A percentile compares a stretch with the other conserved stretches of the same genome.
phyloP scores from a whole-genome alignment of 371 early-diverging fungal genomes.

The Batkoa obscura region DNA sequence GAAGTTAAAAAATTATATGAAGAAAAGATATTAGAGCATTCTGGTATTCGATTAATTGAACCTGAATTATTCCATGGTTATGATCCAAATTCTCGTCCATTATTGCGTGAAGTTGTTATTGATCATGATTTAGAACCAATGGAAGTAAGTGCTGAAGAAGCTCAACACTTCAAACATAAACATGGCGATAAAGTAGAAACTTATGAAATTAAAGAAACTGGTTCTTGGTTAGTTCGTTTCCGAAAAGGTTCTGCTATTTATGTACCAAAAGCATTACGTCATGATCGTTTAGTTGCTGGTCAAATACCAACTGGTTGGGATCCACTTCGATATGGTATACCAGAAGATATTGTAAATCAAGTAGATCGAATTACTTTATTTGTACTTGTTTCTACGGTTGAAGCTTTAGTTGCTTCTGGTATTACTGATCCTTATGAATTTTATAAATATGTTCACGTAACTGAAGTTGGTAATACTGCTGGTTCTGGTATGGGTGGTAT shows the following conservation, averaged over 20 bases:
- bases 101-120: slow-evolving; percentile 82
- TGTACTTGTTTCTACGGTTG: slow-evolving; percentile 78
- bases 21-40: slow-evolving; percentile 74
- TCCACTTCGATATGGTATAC: slow-evolving; percentile 84
- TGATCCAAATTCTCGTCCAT: slow-evolving; percentile 71
- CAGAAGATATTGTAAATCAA: slow-evolving; percentile 76
- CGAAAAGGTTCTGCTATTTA: slow-evolving; percentile 74
- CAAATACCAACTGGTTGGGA: slow-evolving; percentile 93
- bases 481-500: slow-evolving; percentile 84
- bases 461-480: slow-evolving; percentile 79
- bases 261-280: slow-evolving; percentile 86
- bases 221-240: slow-evolving; percentile 60
- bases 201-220: slow-evolving; percentile 38
- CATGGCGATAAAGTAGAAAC: slow-evolving; percentile 76
- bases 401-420: slow-evolving; percentile 81
- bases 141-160: slow-evolving; percentile 80
- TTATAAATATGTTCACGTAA: slow-evolving; percentile 88
- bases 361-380: slow-evolving; percentile 82
- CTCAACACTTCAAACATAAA: slow-evolving; percentile 68
- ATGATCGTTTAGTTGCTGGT: slow-evolving; percentile 87
- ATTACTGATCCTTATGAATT: slow-evolving; percentile 95
- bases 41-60: slow-evolving; percentile 89
- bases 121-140: slow-evolving; percentile 83
- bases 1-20: slow-evolving; percentile 90
- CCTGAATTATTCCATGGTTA: slow-evolving; percentile 80